Conservation (phyloP, 1,139 yeast genomes). For the Hyphopichia burtonii region DNA sequence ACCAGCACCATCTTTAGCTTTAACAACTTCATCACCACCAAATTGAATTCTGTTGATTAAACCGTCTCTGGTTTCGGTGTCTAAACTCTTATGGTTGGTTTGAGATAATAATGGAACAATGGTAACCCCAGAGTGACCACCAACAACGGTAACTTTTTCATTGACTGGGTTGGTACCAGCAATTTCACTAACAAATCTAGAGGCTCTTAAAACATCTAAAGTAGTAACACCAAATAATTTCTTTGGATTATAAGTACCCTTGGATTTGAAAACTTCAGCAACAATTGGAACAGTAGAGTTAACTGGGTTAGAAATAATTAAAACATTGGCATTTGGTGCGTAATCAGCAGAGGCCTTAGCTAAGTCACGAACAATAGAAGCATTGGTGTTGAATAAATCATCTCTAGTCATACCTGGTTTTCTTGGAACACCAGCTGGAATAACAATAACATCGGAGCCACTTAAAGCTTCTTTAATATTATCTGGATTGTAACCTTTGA, state of each 20-base stretch:
- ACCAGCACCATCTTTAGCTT: slow-evolving; percentile 93
- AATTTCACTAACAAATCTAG: slow-evolving; percentile 69
- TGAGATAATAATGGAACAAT: slow-evolving; percentile 86
- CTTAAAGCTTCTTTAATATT: slow-evolving; percentile 60
- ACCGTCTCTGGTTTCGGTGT: slow-evolving; percentile 58
- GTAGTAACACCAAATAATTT: slow-evolving; percentile 91
- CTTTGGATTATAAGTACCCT: slow-evolving; percentile 74
- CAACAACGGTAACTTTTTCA: slow-evolving; percentile 79
- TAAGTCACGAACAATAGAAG: slow-evolving; percentile 81
- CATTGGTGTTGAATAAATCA: slow-evolving; percentile 90
- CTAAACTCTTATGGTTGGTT: slow-evolving; percentile 49
- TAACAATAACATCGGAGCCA: slow-evolving; percentile 74
- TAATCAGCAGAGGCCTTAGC: slow-evolving; percentile 74
- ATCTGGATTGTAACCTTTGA: slow-evolving; percentile 69
- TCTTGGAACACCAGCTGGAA: slow-evolving; percentile 97
- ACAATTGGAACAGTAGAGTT: slow-evolving; percentile 95
- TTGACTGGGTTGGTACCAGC: slow-evolving; percentile 55
- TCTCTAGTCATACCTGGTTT: slow-evolving; percentile 99
- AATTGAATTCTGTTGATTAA: slow-evolving; percentile 87
- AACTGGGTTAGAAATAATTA: slow-evolving; percentile 91
- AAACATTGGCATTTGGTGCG: slow-evolving; percentile 73
- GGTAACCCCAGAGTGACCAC: slow-evolving; percentile 96
- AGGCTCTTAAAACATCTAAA: slow-evolving; percentile 85
- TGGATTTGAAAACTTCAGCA: slow-evolving; percentile 76
- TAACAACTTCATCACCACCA: slow-evolving; percentile 97